Base-by-base conservation (phyloP, 1,139 yeast genomes). In the Suhomyces maxii region DNA sequence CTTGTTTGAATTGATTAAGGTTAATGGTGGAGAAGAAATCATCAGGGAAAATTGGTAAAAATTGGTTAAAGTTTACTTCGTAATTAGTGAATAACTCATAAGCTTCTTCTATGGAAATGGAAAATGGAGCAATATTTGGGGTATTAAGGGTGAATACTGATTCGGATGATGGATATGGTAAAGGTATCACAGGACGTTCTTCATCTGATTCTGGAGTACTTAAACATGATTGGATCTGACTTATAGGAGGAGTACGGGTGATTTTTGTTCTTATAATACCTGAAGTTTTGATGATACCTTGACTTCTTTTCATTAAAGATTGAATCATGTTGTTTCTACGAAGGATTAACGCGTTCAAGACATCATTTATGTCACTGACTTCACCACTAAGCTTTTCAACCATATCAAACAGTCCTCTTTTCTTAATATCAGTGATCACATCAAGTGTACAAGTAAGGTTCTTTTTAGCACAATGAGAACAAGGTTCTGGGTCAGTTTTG, bases 391-490 rank as follows among this genome's bases (percentile, higher is more conserved):
- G 59, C 41, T 55, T 61, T 44, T 70, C 73, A 2, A 72, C 52
- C 41, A 63, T 48, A 28, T 74, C 73, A 10, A 38, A 26, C 39
- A 64, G 59, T 3, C 64, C 56, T 39, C 71, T 56, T 34, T 67
- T 64, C 7, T 69, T 61, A 18, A 61, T 55, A 38, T 59, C 57
- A 23, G 64, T 57, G 13, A 69, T 64, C 23, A 67, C 53, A 49
- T 60, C 88, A 44, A 83, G 67, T 37, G 75, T 73, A 56, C 89
- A 84, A 37, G 66, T 63, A 13, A 76, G 56, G 26, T 78, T 77
- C 49, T 76, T 73, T 58, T 77, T 80, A 11, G 68, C 53, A 60
- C 89, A 84, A 28, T 79, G 76, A 4, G 84, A 62, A 57, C 89
- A 84, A 0, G 86, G 79, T 28, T 64, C 58, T 2, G 89, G 88